Evolutionary conservation across 2,329 filamentous ascomycete genomes (phyloP).

Genomic region (Fonsecaea nubica): DNA sequence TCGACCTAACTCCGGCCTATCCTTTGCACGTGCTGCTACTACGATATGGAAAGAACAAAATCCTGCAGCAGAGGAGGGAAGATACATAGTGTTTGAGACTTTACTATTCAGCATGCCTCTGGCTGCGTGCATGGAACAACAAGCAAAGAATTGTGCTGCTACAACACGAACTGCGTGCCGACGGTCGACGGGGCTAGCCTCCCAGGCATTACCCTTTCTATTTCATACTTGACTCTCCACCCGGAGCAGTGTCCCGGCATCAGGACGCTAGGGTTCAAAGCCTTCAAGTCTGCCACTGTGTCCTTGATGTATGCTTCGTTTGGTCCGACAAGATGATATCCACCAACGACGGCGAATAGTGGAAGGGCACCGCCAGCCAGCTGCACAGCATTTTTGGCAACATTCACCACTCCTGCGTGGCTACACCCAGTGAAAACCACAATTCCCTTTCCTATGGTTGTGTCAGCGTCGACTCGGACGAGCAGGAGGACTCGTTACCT

Average conservation of each 20-base stretch:
- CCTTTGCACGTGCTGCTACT: too few relatives aligned
- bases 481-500: slow-evolving; percentile 44
- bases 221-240: slow-evolving; percentile 62
- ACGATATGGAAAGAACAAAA: too few relatives aligned
- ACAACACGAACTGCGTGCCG: slow-evolving; percentile 53
- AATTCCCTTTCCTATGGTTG: slow-evolving; percentile 55
- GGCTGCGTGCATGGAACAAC: too few relatives aligned
- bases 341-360: slow-evolving; percentile 60
- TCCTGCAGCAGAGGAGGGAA: too few relatives aligned
- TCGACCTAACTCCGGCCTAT: slow-evolving; percentile 6
- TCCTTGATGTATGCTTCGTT: slow-evolving; percentile 52
- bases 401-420: slow-evolving; percentile 63
- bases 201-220: slow-evolving; percentile 60
- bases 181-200: slow-evolving; percentile 59
- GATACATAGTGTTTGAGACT: too few relatives aligned
- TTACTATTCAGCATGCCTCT: too few relatives aligned
- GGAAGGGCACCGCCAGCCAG: slow-evolving; percentile 48
- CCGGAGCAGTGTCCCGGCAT: slow-evolving; percentile 64
- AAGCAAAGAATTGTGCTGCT: background rate
- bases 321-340: slow-evolving; percentile 60
- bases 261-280: slow-evolving; percentile 55
- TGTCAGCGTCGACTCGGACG: slow-evolving; percentile 1
- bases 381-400: slow-evolving; percentile 54
- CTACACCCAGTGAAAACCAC: slow-evolving; percentile 64
- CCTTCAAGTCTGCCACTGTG: slow-evolving; percentile 58